These are phyloP conservation scores for Neotropicomus parvogracilis DNA, from an alignment of 1,284 basidiomycete species.

Conservation along the genomic window DNA sequence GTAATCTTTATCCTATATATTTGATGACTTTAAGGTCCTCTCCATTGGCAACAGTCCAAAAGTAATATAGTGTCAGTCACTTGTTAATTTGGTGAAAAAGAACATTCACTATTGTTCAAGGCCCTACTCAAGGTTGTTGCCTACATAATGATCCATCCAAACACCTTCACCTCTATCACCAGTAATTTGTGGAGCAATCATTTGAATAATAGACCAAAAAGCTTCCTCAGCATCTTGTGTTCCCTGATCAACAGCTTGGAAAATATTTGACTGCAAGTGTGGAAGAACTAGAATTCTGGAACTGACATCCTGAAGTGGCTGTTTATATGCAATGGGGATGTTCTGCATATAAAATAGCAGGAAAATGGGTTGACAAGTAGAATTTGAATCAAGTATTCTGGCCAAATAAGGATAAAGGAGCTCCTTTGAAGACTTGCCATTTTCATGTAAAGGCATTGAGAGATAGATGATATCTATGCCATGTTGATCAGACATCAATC, in stretches of 20 bases:
- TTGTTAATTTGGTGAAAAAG: too few species aligned
- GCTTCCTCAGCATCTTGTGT: conserved; percentile 55
- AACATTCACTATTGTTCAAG: too few species aligned
- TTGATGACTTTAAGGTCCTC: too few species aligned
- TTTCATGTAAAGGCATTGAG: conserved; percentile 42
- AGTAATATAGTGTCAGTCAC: too few species aligned
- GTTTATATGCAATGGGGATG: conserved; percentile 6
- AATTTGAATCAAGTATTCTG: conserved; percentile 36
- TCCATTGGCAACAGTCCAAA: too few species aligned
- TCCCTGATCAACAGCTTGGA: conserved; percentile 58
- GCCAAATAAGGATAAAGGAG: conserved; percentile 62
- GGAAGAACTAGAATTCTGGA: conserved; percentile 39
- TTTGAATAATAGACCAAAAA: conserved; percentile 48
- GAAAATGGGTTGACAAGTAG: conserved; percentile 41
- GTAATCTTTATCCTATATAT: too few species aligned
- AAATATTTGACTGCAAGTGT: conserved; percentile 39
- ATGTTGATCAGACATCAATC: conserved; percentile 1
- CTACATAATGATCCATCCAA: conserved; percentile 9
- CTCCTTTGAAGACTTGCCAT: conserved; percentile 38
- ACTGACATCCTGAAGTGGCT: conserved; percentile 5
- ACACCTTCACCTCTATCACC: conserved; percentile 1
- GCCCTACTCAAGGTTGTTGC: too few species aligned
- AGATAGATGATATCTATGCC: conserved; percentile 60
- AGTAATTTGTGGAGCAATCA: background rate
- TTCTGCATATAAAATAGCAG: conserved; percentile 55